These are phyloP conservation scores for Triticum urartu DNA, from an alignment of 176 grass and related monocot genomes.

Conservation along the genomic window DNA sequence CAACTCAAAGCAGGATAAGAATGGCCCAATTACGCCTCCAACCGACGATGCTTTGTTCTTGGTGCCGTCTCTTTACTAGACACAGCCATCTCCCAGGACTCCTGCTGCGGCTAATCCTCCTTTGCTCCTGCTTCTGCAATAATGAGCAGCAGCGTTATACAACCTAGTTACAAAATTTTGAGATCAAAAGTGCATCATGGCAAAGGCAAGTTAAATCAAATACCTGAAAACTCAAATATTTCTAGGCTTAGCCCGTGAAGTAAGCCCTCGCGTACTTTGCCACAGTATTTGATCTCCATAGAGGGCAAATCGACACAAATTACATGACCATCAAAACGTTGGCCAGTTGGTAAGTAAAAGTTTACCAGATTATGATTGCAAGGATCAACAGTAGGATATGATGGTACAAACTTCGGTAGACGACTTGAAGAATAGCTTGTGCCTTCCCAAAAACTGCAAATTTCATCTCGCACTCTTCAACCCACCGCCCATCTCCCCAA, in stretches of 20 bases:
- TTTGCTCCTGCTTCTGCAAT: background rate
- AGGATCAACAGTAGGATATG: background rate
- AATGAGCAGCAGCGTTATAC: background rate
- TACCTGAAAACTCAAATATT: background rate
- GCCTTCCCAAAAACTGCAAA: background rate
- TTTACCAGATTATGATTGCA: background rate
- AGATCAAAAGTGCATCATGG: background rate
- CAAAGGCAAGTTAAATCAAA: background rate
- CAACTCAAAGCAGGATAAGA: too few relatives aligned
- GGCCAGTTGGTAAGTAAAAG: background rate
- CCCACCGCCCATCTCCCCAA: background rate
- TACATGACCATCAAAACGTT: background rate
- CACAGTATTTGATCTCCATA: background rate
- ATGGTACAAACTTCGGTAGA: background rate
- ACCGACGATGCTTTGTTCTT: background rate
- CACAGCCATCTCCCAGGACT: background rate
- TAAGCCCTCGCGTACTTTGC: background rate
- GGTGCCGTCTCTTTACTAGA: background rate
- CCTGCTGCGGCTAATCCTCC: background rate
- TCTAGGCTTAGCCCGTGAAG: background rate
- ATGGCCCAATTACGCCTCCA: background rate
- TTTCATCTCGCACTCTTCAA: background rate
- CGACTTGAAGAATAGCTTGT: background rate
- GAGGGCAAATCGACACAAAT: background rate
- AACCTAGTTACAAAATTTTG: background rate